A percentile compares a stretch with the other conserved stretches of the same genome.
Conservation (phyloP, 345 rosid genomes). For the sweet orange (Citrus sinensis) region DNA sequence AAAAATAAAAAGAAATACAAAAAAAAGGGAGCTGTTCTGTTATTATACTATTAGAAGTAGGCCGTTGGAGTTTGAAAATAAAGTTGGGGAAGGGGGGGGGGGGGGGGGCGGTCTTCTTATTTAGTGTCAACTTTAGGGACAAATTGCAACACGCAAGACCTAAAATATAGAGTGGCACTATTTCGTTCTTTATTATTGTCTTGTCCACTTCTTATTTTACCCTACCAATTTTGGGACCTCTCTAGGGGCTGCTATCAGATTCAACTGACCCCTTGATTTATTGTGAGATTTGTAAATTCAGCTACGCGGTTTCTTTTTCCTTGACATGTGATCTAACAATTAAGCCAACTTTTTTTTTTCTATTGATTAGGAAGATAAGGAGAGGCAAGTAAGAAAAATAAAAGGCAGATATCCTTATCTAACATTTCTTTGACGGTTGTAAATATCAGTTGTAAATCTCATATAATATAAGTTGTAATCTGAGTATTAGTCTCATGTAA, state of each 20-base stretch:
- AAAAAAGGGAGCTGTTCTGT: neutral
- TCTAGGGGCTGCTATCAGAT: neutral
- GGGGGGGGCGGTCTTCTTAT: too few relatives aligned
- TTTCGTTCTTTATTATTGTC: neutral
- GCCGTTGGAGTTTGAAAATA: neutral
- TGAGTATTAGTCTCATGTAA: too few relatives aligned
- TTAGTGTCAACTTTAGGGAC: neutral
- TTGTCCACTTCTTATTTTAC: neutral
- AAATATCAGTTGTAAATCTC: too few relatives aligned
- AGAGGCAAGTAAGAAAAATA: too few relatives aligned
- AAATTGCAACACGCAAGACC: constrained; percentile 10
- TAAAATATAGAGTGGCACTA: neutral
- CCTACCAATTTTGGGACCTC: neutral
- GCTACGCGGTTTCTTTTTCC: neutral
- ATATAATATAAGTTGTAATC: too few relatives aligned
- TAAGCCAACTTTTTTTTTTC: too few relatives aligned
- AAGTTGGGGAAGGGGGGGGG: too few relatives aligned
- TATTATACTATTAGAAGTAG: neutral
- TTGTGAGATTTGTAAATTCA: neutral
- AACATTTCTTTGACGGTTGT: too few relatives aligned
- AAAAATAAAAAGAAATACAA: neutral
- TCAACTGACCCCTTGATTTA: neutral
- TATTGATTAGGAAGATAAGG: too few relatives aligned
- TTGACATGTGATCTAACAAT: too few relatives aligned
- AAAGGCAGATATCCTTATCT: too few relatives aligned